Evolutionary conservation across 2,329 filamentous ascomycete genomes (phyloP), one percentile per base, ranked within the genome.

Genomic region (Diaporthe caulivora): DNA sequence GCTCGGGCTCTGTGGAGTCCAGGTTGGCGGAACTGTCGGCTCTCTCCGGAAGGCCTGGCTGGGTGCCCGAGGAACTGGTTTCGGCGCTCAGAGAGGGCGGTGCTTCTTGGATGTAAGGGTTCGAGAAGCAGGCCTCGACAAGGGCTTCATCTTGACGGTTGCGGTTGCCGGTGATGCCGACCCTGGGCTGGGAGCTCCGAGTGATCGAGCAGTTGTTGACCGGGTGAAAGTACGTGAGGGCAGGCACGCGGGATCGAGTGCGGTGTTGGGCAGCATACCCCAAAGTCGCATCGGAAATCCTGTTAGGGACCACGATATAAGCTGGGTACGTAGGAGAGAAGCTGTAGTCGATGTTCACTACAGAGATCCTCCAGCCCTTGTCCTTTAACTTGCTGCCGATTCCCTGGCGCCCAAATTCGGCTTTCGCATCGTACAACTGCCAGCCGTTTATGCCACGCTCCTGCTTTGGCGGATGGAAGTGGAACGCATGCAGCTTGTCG

Each of bases 181-280:
- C 93, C 72, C 96, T 87, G 0, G 97, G 97, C 81, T 99, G 97
- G 4, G 96, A 97, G 80, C 95, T 97, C 80, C 97, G 90, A 2
- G 96, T 98, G 76, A 99, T 98, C 31, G 95, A 97, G 82, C 97
- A 98, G 81, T 97, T 98, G 81, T 98, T 99, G 78, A 98, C 88
- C 0, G 95, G 94, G 82, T 99, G 97, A n/a, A 98, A 90, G 82
- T 99, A 99, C 29, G 95, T 95, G 51, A 99, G 86, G 4, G 92
- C 93, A 1, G 97, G 97, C 82, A 99, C 95, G 74, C 97, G 92
- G 76, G 93, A 92, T 74, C 95, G 91, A 0, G 97, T 98, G 68
- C 97, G 93, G 83, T 97, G 98, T 75, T 92, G 90, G 74, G 92
- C 93, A 34, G 95, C 97, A 80, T 99, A 97, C 80, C 98, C 98